Evolutionary conservation across 805 yeast species (phyloP).

Genomic region (Metschnikowia cerradonensis): DNA sequence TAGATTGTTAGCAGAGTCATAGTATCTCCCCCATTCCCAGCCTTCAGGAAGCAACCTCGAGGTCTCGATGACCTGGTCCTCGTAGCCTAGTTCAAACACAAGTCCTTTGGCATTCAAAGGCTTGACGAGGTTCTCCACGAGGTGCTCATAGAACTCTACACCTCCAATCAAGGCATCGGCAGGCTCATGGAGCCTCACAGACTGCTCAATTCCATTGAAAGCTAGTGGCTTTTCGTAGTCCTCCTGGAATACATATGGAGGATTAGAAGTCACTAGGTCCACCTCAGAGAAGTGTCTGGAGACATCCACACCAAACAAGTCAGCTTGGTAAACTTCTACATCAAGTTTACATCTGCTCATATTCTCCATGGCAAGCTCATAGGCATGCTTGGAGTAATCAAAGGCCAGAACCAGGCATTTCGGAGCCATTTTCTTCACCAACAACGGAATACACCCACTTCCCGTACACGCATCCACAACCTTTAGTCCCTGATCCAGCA

Average conservation of each 20-base stretch:
- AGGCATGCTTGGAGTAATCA: constrained; percentile 56
- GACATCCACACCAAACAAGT: constrained; percentile 7
- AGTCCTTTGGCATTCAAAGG: constrained; percentile 49
- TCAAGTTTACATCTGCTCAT: constrained; percentile 12
- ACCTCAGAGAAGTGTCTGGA: constrained; percentile 12
- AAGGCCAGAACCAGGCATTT: constrained; percentile 37
- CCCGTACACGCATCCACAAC: constrained; percentile 20
- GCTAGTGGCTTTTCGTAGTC: constrained; percentile 38
- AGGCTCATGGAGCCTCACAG: constrained; percentile 78
- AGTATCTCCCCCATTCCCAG: constrained; percentile 50
- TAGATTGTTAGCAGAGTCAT: constrained; percentile 49
- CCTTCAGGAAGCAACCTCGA: constrained; percentile 15
- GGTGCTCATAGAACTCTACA: constrained; percentile 59
- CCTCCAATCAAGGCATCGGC: constrained; percentile 74
- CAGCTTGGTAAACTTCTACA: constrained; percentile 5
- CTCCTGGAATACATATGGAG: constrained; percentile 70
- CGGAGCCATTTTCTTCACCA: constrained; percentile 31
- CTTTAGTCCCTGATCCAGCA: not conserved
- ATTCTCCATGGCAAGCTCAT: constrained; percentile 49
- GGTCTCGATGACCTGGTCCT: constrained; percentile 50
- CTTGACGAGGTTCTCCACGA: constrained; percentile 44
- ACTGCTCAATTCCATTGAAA: constrained; percentile 46
- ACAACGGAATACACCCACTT: constrained; percentile 71
- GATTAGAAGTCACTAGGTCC: constrained; percentile 75
- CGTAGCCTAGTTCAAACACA: constrained; percentile 73